These are phyloP conservation scores for Voacanga thouarsii DNA, from an alignment of 257 asterid species.

Conservation along the genomic window DNA sequence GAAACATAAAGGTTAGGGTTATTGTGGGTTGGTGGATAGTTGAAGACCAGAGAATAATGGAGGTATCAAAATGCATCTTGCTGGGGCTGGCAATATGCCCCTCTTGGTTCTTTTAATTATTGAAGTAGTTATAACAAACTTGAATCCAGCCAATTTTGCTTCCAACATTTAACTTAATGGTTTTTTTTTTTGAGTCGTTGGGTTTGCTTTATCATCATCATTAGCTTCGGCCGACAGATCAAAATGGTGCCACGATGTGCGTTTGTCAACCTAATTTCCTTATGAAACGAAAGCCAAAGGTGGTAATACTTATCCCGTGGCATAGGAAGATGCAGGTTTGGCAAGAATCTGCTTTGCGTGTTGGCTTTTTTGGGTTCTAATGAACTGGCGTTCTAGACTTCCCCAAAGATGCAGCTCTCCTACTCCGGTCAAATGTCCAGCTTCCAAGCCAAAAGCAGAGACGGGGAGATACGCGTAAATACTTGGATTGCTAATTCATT, in stretches of 20 bases:
- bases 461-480: too few relatives aligned
- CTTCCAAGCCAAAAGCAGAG: too few relatives aligned
- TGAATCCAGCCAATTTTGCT: not conserved
- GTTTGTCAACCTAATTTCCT: not conserved
- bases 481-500: too few relatives aligned
- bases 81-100: not conserved
- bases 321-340: not conserved
- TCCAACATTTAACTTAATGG: not conserved
- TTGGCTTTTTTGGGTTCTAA: not conserved
- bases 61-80: not conserved
- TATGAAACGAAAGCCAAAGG: not conserved
- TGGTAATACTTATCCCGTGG: too few relatives aligned
- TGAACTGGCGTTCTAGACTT: not conserved
- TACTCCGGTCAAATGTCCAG: too few relatives aligned
- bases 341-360: not conserved
- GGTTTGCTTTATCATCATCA: too few relatives aligned
- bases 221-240: too few relatives aligned
- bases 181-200: too few relatives aligned
- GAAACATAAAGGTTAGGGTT: not conserved
- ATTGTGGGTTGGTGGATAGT: not conserved
- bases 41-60: not conserved
- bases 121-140: constrained; percentile 22
- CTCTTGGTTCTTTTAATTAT: not conserved
- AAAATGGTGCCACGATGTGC: not conserved
- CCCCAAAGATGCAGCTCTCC: not conserved